Evolutionary conservation across 2,329 filamentous ascomycete species (phyloP), one percentile per base, ranked within the genome.

Genomic region (Monilinia vaccinii-corymbosi): DNA sequence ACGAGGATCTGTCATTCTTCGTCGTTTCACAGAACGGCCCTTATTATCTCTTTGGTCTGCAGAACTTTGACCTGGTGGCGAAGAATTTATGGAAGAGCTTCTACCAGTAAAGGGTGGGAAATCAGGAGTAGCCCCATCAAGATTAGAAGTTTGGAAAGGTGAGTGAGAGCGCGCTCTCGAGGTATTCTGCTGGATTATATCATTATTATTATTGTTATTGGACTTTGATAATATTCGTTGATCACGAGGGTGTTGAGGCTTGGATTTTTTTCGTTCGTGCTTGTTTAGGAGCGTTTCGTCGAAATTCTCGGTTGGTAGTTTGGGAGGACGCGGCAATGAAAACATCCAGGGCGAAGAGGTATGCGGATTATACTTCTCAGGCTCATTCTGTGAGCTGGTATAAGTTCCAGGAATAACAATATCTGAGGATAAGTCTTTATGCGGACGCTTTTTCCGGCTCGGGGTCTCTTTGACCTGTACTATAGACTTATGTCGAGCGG

Each of bases 391-490:
- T 36, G 62, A 49, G 47, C 25, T 58, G 31, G 4, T 25, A 38
- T 60, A 67, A 13, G 66, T 69, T 23, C 61, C 60, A 18, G 65
- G 64, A 53, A 68, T 65, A 14, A 68, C 32, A 31, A 32, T 42
- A 45, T 63, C 60, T 1, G 67, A 67, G 23, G 61, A 66, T 21
- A 59, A 21, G 8, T 63, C 60, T 14, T 38, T 25, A 13, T 42
- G 16, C 9, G 16, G 8, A 8, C 51, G 36, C 60, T 58, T 34
- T 58, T 10, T 42, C 14, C 11, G 28, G 23, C 32, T 48, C 13
- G 25, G 52, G 1, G 68, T 70, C 46, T 63, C 61, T 56, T 70
- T 59, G 10, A 71, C 69, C 58, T 69, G 68, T 28, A 71, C 59
- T 8, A 61, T 49, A 16, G 31, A 34, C 18, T 51, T 38, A 28